These are phyloP conservation scores for Mycena sp. DNA, from an alignment of 1,284 basidiomycete genomes.

Conservation along the genomic window DNA sequence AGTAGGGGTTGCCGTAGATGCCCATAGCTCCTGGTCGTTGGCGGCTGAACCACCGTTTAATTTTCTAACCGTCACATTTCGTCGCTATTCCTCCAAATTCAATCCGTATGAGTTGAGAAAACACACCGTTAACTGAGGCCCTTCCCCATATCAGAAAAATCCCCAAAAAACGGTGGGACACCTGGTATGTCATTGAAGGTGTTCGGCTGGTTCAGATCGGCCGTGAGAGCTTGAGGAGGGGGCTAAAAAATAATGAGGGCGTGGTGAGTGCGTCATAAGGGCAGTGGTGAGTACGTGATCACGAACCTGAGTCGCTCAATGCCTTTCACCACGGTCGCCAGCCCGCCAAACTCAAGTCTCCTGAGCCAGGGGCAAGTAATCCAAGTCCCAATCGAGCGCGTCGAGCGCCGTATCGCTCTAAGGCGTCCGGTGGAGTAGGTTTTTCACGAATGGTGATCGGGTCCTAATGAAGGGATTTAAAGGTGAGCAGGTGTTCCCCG, in stretches of 20 bases:
- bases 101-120: no score
- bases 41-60: slow-evolving; percentile 2
- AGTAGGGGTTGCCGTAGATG: background rate
- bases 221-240: background rate
- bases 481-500: no score
- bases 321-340: background rate
- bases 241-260: background rate
- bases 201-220: background rate
- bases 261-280: background rate
- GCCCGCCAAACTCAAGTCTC: background rate
- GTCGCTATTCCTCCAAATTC: no score
- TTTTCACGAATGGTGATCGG: no score
- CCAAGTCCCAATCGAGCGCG: background rate
- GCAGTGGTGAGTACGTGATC: background rate
- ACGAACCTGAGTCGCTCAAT: background rate
- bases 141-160: no score
- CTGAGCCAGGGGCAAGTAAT: background rate
- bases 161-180: background rate
- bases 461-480: no score
- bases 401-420: no score
- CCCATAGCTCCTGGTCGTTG: background rate
- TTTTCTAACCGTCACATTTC: background rate
- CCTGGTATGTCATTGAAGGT: background rate
- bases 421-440: no score
- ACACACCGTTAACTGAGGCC: no score